Evolutionary conservation across 495 filamentous ascomycete species (phyloP).

Genomic region (Clavariopsis aquatica): DNA sequence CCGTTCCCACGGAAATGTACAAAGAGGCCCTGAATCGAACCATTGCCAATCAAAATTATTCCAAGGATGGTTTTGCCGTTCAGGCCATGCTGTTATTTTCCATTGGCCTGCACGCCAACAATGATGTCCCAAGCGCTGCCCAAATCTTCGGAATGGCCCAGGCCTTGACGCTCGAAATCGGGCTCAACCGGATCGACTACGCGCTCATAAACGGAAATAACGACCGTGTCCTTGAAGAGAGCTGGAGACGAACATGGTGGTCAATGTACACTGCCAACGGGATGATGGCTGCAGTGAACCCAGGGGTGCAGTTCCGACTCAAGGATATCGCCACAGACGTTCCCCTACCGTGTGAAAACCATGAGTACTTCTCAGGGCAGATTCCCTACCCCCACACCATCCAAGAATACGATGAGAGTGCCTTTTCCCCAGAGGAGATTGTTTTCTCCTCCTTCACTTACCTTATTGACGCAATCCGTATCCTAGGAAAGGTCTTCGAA

Average conservation of each 20-base stretch:
- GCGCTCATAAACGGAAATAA: slow-evolving; percentile 49
- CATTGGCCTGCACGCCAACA: slow-evolving; percentile 74
- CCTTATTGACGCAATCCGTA: slow-evolving; percentile 61
- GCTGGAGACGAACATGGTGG: slow-evolving; percentile 88
- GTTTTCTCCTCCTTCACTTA: slow-evolving; percentile 79
- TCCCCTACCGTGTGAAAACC: slow-evolving; percentile 73
- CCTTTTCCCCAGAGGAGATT: slow-evolving; percentile 55
- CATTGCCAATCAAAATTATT: slow-evolving; percentile 49
- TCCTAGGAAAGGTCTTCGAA: slow-evolving; percentile 72
- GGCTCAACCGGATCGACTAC: slow-evolving; percentile 65
- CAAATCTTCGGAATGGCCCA: slow-evolving; percentile 68
- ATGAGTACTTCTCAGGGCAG: slow-evolving; percentile 58
- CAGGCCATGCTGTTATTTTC: slow-evolving; percentile 77
- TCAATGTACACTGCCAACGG: slow-evolving; percentile 79
- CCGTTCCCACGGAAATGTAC: slow-evolving; percentile 52
- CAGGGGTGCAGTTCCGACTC: slow-evolving; percentile 42
- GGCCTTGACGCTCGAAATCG: slow-evolving; percentile 70
- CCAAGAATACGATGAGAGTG: slow-evolving; percentile 69
- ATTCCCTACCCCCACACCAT: slow-evolving; percentile 64
- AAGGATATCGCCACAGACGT: slow-evolving; percentile 44
- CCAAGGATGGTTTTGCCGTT: slow-evolving; percentile 66
- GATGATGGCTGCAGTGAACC: slow-evolving; percentile 51
- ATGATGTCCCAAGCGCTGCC: slow-evolving; percentile 65
- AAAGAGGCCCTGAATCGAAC: slow-evolving; percentile 58
- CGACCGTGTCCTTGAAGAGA: slow-evolving; percentile 66